Conservation (phyloP, 2,329 filamentous ascomycete species). For the Penicillium sp. region DNA sequence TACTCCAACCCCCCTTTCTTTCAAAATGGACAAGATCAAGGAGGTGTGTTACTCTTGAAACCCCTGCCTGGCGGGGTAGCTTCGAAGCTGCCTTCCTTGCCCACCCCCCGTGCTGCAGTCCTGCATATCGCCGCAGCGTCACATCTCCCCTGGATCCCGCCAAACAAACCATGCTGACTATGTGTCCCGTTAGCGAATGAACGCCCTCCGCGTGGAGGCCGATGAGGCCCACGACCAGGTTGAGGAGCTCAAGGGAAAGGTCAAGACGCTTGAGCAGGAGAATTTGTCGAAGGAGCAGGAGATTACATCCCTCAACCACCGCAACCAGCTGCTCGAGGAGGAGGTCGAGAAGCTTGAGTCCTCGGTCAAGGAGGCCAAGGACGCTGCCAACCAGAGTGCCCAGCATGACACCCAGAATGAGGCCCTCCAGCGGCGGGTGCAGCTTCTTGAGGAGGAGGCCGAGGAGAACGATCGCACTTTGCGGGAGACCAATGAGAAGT, state of each 20-base stretch:
- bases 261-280: constrained; percentile 92
- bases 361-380: constrained; percentile 82
- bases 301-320: constrained; percentile 93
- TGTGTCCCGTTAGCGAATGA: constrained; percentile 72
- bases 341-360: constrained; percentile 92
- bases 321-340: constrained; percentile 82
- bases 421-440: constrained; percentile 82
- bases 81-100: constrained; percentile 28
- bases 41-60: constrained; percentile 60
- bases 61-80: constrained; percentile 42
- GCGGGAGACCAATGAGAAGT: constrained; percentile 98
- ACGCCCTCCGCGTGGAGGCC: constrained; percentile 87
- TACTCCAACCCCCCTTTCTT: constrained; percentile 18
- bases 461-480: constrained; percentile 95
- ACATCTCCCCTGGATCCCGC: constrained; percentile 14
- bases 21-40: constrained; percentile 82
- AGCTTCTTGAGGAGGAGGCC: constrained; percentile 96
- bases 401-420: constrained; percentile 88
- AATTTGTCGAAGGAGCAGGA: constrained; percentile 96
- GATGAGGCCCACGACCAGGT: constrained; percentile 78
- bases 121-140: constrained; percentile 15
- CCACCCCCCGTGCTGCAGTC: constrained; percentile 20
- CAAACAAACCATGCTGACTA: constrained; percentile 16
- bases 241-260: constrained; percentile 80
- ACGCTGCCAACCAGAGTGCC: constrained; percentile 74